These are phyloP conservation scores for Cicer arietinum DNA, from an alignment of 306 rosid genomes.

Conservation along the genomic window DNA sequence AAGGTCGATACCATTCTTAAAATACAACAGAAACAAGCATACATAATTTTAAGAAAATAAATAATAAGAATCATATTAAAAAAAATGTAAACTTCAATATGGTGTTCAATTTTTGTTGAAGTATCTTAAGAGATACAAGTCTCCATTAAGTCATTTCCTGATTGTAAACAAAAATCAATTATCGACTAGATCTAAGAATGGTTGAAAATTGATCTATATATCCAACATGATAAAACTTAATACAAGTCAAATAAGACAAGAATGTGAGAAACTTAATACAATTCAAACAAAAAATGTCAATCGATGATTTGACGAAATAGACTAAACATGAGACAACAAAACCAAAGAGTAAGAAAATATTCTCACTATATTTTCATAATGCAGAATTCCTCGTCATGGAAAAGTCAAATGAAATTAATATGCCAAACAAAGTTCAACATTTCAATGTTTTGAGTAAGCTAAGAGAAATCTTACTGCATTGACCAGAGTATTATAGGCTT, in stretches of 20 bases:
- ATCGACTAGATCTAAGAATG: too few relatives aligned
- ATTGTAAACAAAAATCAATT: constrained; percentile 1
- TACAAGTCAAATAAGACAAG: too few relatives aligned
- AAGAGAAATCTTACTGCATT: constrained; percentile 66
- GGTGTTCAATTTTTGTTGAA: constrained; percentile 17
- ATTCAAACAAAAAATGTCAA: too few relatives aligned
- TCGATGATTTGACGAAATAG: neutral
- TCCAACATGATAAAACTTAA: too few relatives aligned
- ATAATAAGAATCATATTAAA: too few relatives aligned
- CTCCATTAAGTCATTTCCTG: constrained; percentile 34
- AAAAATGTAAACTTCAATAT: neutral
- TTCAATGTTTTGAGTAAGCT: neutral
- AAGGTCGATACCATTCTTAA: too few relatives aligned
- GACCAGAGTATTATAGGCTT: constrained; percentile 86
- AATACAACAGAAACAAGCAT: too few relatives aligned
- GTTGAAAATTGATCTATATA: too few relatives aligned
- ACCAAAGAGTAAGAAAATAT: too few relatives aligned
- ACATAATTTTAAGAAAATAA: too few relatives aligned
- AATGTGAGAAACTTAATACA: too few relatives aligned
- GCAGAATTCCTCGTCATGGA: constrained; percentile 15
- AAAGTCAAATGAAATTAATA: constrained; percentile 23
- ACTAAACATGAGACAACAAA: too few relatives aligned
- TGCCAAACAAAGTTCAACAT: neutral
- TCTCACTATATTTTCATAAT: neutral
- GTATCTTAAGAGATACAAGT: neutral